phyloP scores from a whole-genome alignment of 2,329 filamentous ascomycete genomes.

The Paraphoma chrysanthemicola region DNA sequence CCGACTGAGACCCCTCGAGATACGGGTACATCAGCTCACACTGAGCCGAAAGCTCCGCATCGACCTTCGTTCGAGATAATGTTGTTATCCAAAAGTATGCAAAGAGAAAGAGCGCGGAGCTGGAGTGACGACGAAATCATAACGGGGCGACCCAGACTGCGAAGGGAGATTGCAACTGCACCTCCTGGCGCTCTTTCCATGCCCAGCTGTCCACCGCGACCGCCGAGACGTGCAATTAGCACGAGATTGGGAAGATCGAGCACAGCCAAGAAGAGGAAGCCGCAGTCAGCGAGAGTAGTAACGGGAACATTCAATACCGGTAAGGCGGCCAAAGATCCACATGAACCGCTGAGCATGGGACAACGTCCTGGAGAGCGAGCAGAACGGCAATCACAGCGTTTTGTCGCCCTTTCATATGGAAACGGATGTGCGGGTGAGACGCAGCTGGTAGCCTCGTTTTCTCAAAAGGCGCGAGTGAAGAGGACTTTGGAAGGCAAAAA shows the following conservation, averaged over 20 bases:
- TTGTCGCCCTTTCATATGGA: too few relatives aligned
- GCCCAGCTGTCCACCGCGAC: slow-evolving; percentile 16
- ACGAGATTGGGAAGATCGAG: slow-evolving; percentile 17
- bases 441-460: slow-evolving; percentile 17
- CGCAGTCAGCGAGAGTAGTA: neutral
- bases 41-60: slow-evolving; percentile 1
- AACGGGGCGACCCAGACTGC: slow-evolving; percentile 15
- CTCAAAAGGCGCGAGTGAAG: slow-evolving; percentile 30
- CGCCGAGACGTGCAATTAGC: slow-evolving; percentile 37
- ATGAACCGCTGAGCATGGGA: neutral
- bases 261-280: slow-evolving; percentile 4
- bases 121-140: slow-evolving; percentile 12
- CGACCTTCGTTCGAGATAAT: slow-evolving; percentile 12
- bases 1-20: slow-evolving; percentile 9
- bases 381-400: neutral
- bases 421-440: neutral
- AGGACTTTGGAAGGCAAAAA: slow-evolving; percentile 28
- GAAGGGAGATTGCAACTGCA: slow-evolving; percentile 27
- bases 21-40: slow-evolving; percentile 3
- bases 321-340: too few relatives aligned
- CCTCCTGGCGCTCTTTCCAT: slow-evolving; percentile 21
- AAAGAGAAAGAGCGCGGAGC: slow-evolving; percentile 3
- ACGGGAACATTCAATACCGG: too few relatives aligned
- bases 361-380: slow-evolving; percentile 2
- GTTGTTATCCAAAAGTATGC: slow-evolving; percentile 5